Base-by-base conservation (phyloP, 352 stramenopile genomes). In the Phytophthora meadii region DNA sequence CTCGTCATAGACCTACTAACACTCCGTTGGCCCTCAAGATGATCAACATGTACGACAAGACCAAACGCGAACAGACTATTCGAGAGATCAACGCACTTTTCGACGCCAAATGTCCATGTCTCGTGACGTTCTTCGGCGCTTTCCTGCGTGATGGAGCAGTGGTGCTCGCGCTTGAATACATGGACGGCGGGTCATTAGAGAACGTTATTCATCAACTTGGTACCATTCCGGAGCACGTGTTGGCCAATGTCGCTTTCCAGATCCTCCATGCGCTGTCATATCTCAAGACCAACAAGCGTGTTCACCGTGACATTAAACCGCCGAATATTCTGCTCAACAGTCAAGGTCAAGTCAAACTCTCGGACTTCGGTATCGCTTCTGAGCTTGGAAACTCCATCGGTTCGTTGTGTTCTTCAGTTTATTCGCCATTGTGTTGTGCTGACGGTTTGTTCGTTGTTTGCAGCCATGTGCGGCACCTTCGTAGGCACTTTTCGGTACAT, bases 301-400 rank as follows among this genome's bases (percentile, higher is more conserved):
- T 78, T 28, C 97, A 99, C 68, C 83, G 97, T 2, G 97, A 99
- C 79, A 97, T 99, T 57, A 99, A 99, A 74, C 96, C 95, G 36
- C 94, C 88, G 17, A 99, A 99, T 74, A 90, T 99, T 19, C 74
- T 99, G 45, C 67, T 99, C 37, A 95, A 98, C 69, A 87, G 76
- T 22, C 74, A 88, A 17, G 96, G 96, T 14, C 72, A 89, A 52
- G 93, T 98, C 54, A 99, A 99, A 75, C 82, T 99, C 49, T 98
- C 93, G 37, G 97, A 99, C 76, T 99, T 99, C 89, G 97, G 97
- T 37, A 98, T 98, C 63, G 92, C 84, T 27, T 92, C 70, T 4
- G 90, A 98, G 72, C 67, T 95, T 63, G 67, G 87, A 57, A 96
- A 88, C 66, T 96, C 87, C n/a, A 90, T 93, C 46, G 83, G 84